Base-by-base conservation (phyloP, 2,329 filamentous ascomycete genomes). In the Akanthomyces dipterigenus region DNA sequence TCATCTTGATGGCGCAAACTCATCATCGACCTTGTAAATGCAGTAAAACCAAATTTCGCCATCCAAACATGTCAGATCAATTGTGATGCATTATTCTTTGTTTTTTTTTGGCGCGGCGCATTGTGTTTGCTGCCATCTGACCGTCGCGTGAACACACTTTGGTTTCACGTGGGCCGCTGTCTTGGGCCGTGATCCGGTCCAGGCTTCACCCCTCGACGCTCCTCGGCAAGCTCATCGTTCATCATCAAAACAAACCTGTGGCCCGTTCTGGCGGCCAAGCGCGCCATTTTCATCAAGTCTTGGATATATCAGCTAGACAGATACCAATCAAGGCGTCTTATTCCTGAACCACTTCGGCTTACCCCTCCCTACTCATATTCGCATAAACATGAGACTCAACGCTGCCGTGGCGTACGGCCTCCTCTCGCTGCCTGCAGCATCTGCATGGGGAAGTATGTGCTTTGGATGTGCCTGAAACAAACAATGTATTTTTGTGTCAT, bases 371-470 rank as follows among this genome's bases (percentile, higher is more conserved):
- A 24, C 28, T 34, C 40, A 54, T 36, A 42, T 9, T 12, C 26
- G 22, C 20, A 20, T 24, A 28, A 54, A 38, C 49, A 60, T 60
- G 58, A 60, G 49, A 40, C 43, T 60, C 58, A 46, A 48, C 58
- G 58, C 58, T 18, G 48, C 38, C 26, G 28, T 40, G 9, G 28
- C 58, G 9, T 54, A 34, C 58, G 40, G 49, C 31, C 58, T 60
- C 26, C 58, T 60, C 28, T 54, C 58, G 31, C 49, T 60, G 40
- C 58, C 58, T 43, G 58, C 58, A 28, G 59, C 50, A 16, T 56
- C 59, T 40, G 76, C 76, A 9, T 78, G 76, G 76, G 76, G 76
- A 67, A 76, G 76, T 78, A 66, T 70, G 76, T 70, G 18, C 22
- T 8, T 40, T 22, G 16, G 20, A 3, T 36, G 42, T n/a, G 11